Percentiles rank a stretch among this genome's conserved stretches.
Evolutionary conservation across 441 rosid genomes (phyloP).

Genomic region (Breynia disticha): DNA sequence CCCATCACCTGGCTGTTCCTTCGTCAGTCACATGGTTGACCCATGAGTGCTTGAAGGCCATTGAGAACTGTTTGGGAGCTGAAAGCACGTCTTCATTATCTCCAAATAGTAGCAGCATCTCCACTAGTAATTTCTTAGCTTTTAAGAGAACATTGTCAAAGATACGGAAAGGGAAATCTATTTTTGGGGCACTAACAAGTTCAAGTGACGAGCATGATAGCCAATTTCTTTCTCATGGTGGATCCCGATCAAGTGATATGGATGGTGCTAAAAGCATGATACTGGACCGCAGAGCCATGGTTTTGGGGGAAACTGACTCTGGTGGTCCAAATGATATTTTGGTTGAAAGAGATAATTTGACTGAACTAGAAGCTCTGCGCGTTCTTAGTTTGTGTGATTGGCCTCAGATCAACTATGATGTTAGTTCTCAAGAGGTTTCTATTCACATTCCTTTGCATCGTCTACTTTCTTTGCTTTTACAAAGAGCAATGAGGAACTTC

Average conservation of each 20-base stretch:
- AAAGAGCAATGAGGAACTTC: slow-evolving; percentile 56
- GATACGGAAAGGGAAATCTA: slow-evolving; percentile 44
- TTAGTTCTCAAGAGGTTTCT: slow-evolving; percentile 76
- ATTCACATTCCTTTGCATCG: slow-evolving; percentile 85
- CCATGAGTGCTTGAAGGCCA: slow-evolving; percentile 64
- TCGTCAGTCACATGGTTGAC: slow-evolving; percentile 50
- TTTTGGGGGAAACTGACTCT: slow-evolving; percentile 26
- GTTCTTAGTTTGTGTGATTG: slow-evolving; percentile 53
- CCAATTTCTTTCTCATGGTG: slow-evolving; percentile 27
- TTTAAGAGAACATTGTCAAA: slow-evolving; percentile 47
- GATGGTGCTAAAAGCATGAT: slow-evolving; percentile 30
- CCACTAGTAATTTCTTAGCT: slow-evolving; percentile 39
- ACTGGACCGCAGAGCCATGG: slow-evolving; percentile 23
- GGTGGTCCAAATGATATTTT: slow-evolving; percentile 27
- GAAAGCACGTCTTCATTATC: slow-evolving; percentile 36
- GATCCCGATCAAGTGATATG: slow-evolving; percentile 24
- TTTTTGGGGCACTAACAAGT: slow-evolving; percentile 44
- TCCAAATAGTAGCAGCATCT: slow-evolving; percentile 27
- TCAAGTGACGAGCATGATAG: slow-evolving; percentile 38
- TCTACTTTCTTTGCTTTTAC: slow-evolving; percentile 71
- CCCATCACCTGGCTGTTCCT: slow-evolving; percentile 36
- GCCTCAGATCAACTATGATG: slow-evolving; percentile 70
- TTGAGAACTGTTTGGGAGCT: slow-evolving; percentile 61
- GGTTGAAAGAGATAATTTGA: slow-evolving; percentile 26
- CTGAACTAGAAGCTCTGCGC: slow-evolving; percentile 28